These are phyloP conservation scores for Isatis tinctoria DNA, from an alignment of 345 rosid genomes.

Conservation along the genomic window DNA sequence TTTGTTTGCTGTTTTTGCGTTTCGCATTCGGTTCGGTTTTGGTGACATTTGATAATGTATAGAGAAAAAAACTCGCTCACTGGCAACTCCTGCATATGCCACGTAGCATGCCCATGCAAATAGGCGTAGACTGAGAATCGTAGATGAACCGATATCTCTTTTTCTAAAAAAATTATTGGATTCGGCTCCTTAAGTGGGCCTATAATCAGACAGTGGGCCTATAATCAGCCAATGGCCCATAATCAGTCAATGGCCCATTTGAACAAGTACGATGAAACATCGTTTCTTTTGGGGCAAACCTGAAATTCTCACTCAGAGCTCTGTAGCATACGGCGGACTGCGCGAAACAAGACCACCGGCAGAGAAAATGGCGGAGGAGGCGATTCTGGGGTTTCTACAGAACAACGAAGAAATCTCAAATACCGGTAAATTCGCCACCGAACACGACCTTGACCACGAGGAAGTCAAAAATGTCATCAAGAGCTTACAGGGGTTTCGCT, in stretches of 20 bases:
- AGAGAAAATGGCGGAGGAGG: conserved; percentile 63
- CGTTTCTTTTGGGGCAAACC: background rate
- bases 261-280: too few species aligned
- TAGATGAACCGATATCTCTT: background rate
- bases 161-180: too few species aligned
- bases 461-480: conserved; percentile 70
- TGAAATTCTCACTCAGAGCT: background rate
- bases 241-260: background rate
- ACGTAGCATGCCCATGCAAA: conserved; percentile 29
- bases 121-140: conserved; percentile 7
- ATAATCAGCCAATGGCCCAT: too few species aligned
- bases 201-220: too few species aligned
- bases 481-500: conserved; percentile 79
- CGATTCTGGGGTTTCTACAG: conserved; percentile 53
- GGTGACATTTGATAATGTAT: conserved; percentile 2
- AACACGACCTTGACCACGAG: conserved; percentile 52
- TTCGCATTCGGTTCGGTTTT: conserved; percentile 18
- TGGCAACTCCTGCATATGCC: conserved; percentile 23
- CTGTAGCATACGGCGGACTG: background rate
- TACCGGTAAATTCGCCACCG: conserved; percentile 63
- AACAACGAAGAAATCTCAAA: conserved; percentile 51
- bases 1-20: background rate
- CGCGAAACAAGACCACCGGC: background rate
- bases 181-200: too few species aligned
- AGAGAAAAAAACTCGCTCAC: conserved; percentile 1